Conservation (phyloP, 169 alveolate genomes). For the Cryptosporidium ubiquitum region DNA sequence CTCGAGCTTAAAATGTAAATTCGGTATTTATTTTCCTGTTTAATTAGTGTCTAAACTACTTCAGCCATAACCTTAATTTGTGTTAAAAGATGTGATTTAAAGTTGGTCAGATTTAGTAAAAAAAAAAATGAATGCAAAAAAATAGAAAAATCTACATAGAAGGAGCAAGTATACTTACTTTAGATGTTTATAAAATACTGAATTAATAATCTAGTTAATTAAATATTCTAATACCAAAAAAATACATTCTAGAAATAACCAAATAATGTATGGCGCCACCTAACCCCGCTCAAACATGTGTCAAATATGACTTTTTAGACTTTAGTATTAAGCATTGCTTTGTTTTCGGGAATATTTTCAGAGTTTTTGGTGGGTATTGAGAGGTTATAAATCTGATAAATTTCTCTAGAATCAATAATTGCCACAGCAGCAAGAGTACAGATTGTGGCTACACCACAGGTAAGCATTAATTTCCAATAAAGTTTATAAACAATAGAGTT, state of each 20-base stretch:
- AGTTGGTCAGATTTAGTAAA: background rate
- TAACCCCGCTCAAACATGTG: background rate
- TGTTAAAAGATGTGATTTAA: no score
- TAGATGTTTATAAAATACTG: background rate
- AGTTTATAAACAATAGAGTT: constrained; percentile 45
- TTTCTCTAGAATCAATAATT: constrained; percentile 68
- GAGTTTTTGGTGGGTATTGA: constrained; percentile 35
- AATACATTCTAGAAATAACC: background rate
- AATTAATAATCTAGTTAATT: no score
- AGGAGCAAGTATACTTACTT: background rate
- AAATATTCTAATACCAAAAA: no score
- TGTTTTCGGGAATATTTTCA: constrained; percentile 49
- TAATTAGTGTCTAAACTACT: background rate
- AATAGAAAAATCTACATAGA: no score
- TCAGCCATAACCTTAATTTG: background rate
- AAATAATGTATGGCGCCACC: background rate
- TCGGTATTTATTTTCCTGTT: background rate
- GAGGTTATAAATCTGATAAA: constrained; percentile 56
- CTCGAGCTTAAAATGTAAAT: no score
- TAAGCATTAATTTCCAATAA: constrained; percentile 66
- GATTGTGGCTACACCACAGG: constrained; percentile 61
- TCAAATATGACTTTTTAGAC: background rate
- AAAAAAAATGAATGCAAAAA: no score
- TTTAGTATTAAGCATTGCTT: constrained; percentile 44
- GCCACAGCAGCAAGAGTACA: constrained; percentile 71